These are phyloP conservation scores for Metschnikowia vanudenii DNA, from an alignment of 805 yeast species.

Conservation along the genomic window DNA sequence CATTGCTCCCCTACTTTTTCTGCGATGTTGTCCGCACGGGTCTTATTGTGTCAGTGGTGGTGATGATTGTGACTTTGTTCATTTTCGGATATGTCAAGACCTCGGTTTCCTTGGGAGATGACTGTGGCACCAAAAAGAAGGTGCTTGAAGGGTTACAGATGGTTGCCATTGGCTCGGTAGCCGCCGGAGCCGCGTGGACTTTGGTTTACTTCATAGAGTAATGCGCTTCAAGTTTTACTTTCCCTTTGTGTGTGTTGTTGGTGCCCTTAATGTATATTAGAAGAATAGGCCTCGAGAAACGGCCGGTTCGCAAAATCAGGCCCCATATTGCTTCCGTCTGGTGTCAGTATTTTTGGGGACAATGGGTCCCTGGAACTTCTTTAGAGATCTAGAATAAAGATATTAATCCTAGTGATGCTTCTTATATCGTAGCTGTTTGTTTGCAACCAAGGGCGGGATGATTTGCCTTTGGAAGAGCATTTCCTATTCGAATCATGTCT, in stretches of 20 bases:
- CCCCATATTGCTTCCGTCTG: not conserved
- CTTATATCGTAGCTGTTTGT: too few relatives aligned
- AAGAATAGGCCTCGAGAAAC: not conserved
- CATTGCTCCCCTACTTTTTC: constrained; percentile 89
- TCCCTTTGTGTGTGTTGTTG: not conserved
- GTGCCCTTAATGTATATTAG: constrained; percentile 7
- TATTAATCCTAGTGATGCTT: not conserved
- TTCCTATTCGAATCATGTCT: too few relatives aligned
- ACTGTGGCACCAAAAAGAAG: constrained; percentile 58
- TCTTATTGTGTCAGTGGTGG: constrained; percentile 65
- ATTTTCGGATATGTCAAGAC: constrained; percentile 87
- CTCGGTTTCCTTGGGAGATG: constrained; percentile 77
- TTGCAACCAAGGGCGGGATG: too few relatives aligned
- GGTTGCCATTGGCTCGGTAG: constrained; percentile 94
- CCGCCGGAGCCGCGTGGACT: constrained; percentile 96
- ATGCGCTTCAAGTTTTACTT: not conserved
- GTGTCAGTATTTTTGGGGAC: not conserved
- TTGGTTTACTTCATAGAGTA: constrained; percentile 74
- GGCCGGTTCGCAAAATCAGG: not conserved
- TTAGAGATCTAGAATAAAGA: not conserved
- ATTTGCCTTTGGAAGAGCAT: too few relatives aligned
- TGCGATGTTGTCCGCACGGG: constrained; percentile 74
- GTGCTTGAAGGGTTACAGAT: constrained; percentile 82
- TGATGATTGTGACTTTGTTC: constrained; percentile 84
- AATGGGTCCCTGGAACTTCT: not conserved